A percentile compares a stretch with the other conserved stretches of the same genome.
Evolutionary conservation across 441 rosid genomes (phyloP).

Genomic region (Gossypium laxum): DNA sequence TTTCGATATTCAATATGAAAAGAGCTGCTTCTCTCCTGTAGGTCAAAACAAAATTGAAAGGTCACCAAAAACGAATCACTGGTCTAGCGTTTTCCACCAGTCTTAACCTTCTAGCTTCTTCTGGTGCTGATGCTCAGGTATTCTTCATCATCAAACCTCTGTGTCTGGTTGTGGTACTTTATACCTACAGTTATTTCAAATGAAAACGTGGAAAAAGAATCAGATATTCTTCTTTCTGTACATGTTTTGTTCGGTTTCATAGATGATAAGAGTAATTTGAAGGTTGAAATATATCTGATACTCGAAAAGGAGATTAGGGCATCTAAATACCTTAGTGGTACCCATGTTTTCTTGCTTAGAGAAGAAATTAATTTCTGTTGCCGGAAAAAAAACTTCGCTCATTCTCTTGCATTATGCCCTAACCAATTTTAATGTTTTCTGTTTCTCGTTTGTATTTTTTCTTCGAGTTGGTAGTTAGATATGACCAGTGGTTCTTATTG

Average conservation of each 20-base stretch:
- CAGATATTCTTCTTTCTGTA: background rate
- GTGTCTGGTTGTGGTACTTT: background rate
- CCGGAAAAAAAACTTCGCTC: background rate
- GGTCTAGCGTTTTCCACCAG: constrained; percentile 39
- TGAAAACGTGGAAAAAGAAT: background rate
- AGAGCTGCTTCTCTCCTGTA: constrained; percentile 13
- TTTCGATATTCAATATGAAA: background rate
- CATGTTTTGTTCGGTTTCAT: background rate
- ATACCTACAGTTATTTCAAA: background rate
- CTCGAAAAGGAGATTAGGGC: background rate
- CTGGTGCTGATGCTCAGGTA: constrained; percentile 45
- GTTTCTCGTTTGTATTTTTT: background rate
- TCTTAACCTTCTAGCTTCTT: constrained; percentile 34
- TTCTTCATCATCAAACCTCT: constrained; percentile 3
- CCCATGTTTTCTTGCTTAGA: background rate
- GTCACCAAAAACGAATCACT: constrained; percentile 36
- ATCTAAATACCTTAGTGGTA: background rate
- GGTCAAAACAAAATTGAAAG: constrained; percentile 38
- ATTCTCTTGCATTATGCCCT: background rate
- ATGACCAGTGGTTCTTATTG: background rate
- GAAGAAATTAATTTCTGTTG: background rate
- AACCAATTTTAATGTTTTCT: background rate
- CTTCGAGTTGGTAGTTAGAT: background rate
- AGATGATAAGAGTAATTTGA: background rate
- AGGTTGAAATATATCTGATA: background rate